These are phyloP conservation scores for Claviceps pusilla DNA, from an alignment of 2,329 filamentous ascomycete species.

Conservation along the genomic window DNA sequence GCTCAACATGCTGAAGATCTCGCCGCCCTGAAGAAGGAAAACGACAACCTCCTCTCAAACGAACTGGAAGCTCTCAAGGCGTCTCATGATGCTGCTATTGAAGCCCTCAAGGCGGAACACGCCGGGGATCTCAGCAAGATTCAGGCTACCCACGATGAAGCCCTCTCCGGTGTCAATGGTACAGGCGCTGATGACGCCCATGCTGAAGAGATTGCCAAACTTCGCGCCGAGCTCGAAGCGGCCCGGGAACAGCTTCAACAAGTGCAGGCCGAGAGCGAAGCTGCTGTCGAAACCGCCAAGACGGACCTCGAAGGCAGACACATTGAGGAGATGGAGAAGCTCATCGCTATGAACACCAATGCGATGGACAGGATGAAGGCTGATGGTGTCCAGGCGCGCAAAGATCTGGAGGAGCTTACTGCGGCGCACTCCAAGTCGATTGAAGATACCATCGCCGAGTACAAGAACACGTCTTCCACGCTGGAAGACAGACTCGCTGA, in stretches of 20 bases:
- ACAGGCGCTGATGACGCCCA: slow-evolving; percentile 13
- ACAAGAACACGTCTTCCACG: slow-evolving; percentile 18
- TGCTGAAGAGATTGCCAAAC: slow-evolving; percentile 17
- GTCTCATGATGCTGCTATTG: slow-evolving; percentile 28
- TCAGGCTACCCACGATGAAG: slow-evolving; percentile 16
- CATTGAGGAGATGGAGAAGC: slow-evolving; percentile 32
- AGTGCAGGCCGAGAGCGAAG: slow-evolving; percentile 26
- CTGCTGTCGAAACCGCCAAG: slow-evolving; percentile 30
- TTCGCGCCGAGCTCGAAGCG: slow-evolving; percentile 19
- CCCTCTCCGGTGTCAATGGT: slow-evolving; percentile 17
- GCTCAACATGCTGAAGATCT: slow-evolving; percentile 37
- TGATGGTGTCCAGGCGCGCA: slow-evolving; percentile 22
- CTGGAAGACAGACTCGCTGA: slow-evolving; percentile 22
- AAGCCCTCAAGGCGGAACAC: slow-evolving; percentile 27
- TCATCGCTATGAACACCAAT: slow-evolving; percentile 27
- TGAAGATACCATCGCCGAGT: slow-evolving; percentile 26
- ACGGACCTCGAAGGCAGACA: slow-evolving; percentile 30
- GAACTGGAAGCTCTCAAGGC: slow-evolving; percentile 28
- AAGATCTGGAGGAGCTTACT: slow-evolving; percentile 29
- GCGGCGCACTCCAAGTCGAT: slow-evolving; percentile 23
- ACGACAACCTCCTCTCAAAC: slow-evolving; percentile 22
- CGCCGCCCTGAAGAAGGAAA: slow-evolving; percentile 27
- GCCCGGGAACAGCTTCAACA: slow-evolving; percentile 32
- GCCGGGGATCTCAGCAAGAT: slow-evolving; percentile 23
- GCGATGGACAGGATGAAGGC: slow-evolving; percentile 25